Conservation (phyloP, 139 green algal species). For the Trebouxia sp. region DNA sequence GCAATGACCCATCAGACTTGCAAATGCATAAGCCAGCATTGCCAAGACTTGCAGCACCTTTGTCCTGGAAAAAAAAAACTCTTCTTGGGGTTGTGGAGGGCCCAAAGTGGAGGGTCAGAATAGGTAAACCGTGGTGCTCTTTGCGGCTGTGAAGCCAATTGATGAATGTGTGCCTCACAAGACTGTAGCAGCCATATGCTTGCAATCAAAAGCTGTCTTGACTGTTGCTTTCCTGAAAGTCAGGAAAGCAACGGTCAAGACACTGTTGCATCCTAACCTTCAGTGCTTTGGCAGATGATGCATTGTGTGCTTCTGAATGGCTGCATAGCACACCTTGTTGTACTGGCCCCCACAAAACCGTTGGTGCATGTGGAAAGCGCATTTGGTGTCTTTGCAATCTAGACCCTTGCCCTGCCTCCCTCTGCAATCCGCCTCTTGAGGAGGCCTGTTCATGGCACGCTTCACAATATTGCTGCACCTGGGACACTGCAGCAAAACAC, state of each 20-base stretch:
- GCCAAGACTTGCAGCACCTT: too few species aligned
- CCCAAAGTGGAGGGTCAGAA: too few species aligned
- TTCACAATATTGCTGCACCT: conserved; percentile 57
- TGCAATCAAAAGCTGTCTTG: background rate
- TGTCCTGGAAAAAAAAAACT: too few species aligned
- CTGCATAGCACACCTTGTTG: conserved; percentile 44
- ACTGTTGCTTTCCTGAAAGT: background rate
- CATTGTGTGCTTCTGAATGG: background rate
- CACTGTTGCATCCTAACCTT: background rate
- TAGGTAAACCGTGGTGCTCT: too few species aligned
- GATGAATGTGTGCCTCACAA: too few species aligned
- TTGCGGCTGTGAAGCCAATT: too few species aligned
- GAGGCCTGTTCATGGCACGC: conserved; percentile 66
- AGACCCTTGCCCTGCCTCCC: conserved; percentile 22
- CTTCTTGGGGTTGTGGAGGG: too few species aligned
- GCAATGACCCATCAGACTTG: too few species aligned
- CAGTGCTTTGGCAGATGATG: background rate
- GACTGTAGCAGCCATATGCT: background rate
- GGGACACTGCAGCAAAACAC: conserved; percentile 36
- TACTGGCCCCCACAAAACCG: conserved; percentile 60
- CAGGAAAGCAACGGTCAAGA: background rate
- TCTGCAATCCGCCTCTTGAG: conserved; percentile 70
- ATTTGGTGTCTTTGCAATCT: conserved; percentile 56
- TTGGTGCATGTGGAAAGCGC: conserved; percentile 62
- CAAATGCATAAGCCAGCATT: too few species aligned